phyloP scores from a whole-genome alignment of 2,329 filamentous ascomycete genomes.

The Didymella sp. region DNA sequence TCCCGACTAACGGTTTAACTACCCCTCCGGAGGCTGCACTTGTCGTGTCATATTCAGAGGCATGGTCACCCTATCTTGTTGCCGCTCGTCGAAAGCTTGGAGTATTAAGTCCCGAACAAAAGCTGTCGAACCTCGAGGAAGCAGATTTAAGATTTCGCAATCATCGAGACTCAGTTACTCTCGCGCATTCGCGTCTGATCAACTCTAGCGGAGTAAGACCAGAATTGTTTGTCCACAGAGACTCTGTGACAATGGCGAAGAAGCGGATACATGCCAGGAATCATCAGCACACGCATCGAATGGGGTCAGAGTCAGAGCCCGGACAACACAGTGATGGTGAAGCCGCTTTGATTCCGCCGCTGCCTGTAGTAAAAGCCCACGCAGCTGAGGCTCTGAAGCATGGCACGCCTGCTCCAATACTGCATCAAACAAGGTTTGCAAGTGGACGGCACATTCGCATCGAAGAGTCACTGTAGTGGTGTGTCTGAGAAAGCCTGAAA shows the following conservation, averaged over 20 bases:
- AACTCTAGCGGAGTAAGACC: constrained; percentile 25
- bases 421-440: constrained; percentile 1
- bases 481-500: not conserved
- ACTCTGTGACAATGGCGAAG: constrained; percentile 35
- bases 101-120: constrained; percentile 14
- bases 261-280: constrained; percentile 38
- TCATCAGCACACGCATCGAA: constrained; percentile 5
- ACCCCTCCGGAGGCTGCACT: not conserved
- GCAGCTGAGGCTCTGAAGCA: constrained; percentile 20
- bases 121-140: constrained; percentile 42
- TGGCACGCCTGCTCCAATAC: constrained; percentile 18
- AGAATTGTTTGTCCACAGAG: constrained; percentile 31
- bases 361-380: constrained; percentile 17
- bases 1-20: not conserved
- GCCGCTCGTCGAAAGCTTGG: constrained; percentile 11
- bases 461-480: constrained; percentile 19
- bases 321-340: not conserved
- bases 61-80: constrained; percentile 3
- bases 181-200: constrained; percentile 39
- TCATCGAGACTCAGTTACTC: constrained; percentile 43
- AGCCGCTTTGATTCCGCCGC: not conserved
- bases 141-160: constrained; percentile 36
- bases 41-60: constrained; percentile 17
- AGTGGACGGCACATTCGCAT: constrained; percentile 28
- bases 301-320: not conserved